Conservation (phyloP, 2,329 filamentous ascomycete genomes). For the Apiospora marii region DNA sequence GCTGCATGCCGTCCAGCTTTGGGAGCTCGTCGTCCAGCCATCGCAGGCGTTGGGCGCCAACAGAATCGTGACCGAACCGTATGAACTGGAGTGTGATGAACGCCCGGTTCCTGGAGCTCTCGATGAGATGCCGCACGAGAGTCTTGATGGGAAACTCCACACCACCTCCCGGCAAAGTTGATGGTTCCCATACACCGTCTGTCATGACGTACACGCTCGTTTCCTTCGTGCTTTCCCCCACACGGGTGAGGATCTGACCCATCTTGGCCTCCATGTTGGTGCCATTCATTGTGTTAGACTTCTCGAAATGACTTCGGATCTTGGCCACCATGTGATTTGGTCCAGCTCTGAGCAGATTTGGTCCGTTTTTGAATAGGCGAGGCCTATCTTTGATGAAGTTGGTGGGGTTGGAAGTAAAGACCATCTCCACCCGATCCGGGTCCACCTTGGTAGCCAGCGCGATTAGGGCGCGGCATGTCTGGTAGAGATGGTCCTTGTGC, state of each 20-base stretch:
- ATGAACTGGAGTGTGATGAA: too few relatives aligned
- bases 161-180: not conserved
- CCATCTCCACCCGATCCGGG: not conserved
- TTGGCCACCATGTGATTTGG: not conserved
- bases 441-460: not conserved
- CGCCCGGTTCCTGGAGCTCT: too few relatives aligned
- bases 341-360: not conserved
- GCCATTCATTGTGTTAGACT: not conserved
- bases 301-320: not conserved
- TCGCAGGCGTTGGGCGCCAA: too few relatives aligned
- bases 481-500: not conserved
- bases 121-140: too few relatives aligned
- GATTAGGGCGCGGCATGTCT: not conserved
- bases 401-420: not conserved
- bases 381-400: not conserved
- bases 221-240: not conserved
- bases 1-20: not conserved
- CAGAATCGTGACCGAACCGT: too few relatives aligned
- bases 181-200: not conserved
- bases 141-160: too few relatives aligned
- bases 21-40: too few relatives aligned
- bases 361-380: too few relatives aligned
- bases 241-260: not conserved
- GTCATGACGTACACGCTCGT: not conserved
- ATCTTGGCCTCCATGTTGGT: not conserved